These are phyloP conservation scores for Clonostachys byssicola DNA, from an alignment of 2,329 filamentous ascomycete species.

Conservation along the genomic window DNA sequence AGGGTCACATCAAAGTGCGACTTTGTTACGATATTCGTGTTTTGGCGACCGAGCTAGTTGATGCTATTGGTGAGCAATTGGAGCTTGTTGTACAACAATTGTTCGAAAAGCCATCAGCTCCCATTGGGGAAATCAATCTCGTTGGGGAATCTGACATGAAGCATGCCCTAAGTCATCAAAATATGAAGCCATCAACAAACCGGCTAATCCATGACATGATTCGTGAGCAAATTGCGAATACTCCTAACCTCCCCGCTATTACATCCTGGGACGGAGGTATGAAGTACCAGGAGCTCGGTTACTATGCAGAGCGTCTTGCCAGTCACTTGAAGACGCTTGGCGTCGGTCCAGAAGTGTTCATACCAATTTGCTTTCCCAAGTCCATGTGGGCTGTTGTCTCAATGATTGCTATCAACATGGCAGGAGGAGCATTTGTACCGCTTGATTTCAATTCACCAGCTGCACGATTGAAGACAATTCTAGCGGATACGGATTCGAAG, in stretches of 20 bases:
- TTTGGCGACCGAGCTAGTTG: background rate
- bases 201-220: background rate
- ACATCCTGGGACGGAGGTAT: conserved; percentile 11
- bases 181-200: background rate
- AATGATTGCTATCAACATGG: conserved; percentile 24
- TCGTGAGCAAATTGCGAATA: background rate
- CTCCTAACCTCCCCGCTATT: conserved; percentile 19
- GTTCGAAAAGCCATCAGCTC: background rate
- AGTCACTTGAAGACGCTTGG: conserved; percentile 8
- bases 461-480: conserved; percentile 1
- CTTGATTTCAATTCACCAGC: conserved; percentile 26
- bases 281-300: conserved; percentile 14
- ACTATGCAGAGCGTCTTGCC: conserved; percentile 4
- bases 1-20: background rate
- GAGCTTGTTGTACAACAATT: conserved; percentile 1
- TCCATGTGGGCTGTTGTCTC: conserved; percentile 24
- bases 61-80: background rate
- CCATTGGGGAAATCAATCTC: background rate
- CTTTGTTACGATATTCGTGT: conserved; percentile 3
- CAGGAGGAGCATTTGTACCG: conserved; percentile 20
- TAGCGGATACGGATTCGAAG: background rate
- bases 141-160: conserved; percentile 1
- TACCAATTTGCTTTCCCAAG: conserved; percentile 29
- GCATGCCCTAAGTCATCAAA: background rate
- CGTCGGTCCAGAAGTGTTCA: conserved; percentile 11